Evolutionary conservation across 2,329 filamentous ascomycete genomes (phyloP).

Genomic region (Microdochium trichocladiopsis): DNA sequence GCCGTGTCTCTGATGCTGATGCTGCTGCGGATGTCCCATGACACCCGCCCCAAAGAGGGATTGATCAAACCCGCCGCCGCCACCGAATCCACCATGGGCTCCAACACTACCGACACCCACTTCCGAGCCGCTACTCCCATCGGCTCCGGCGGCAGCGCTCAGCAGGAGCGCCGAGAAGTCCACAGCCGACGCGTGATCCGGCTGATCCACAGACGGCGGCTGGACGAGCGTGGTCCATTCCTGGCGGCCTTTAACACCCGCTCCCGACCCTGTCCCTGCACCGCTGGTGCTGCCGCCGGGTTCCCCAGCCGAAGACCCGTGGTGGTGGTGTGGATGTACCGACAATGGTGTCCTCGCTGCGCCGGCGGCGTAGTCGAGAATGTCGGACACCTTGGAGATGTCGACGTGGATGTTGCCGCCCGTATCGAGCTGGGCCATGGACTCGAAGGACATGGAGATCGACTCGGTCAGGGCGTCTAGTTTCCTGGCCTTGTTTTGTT

Average conservation of each 20-base stretch:
- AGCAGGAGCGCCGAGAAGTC: background rate
- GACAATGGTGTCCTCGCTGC: background rate
- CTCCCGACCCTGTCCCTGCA: background rate
- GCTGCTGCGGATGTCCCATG: no score
- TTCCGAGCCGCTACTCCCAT: background rate
- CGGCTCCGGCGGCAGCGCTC: background rate
- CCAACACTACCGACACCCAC: background rate
- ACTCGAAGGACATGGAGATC: background rate
- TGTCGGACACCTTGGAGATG: background rate
- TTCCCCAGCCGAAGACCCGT: no score
- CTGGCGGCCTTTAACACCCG: background rate
- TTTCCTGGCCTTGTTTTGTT: background rate
- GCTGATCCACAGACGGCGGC: background rate
- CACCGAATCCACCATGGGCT: background rate
- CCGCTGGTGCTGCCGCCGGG: background rate
- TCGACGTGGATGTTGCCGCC: background rate
- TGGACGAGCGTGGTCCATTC: background rate
- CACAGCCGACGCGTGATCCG: background rate
- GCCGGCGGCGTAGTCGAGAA: background rate
- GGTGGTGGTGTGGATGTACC: no score
- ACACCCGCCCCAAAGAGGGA: no score
- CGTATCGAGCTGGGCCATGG: background rate
- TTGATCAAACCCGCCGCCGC: no score
- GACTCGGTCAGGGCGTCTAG: background rate
- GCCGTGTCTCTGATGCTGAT: no score